Evolutionary conservation across 345 rosid genomes (phyloP).

Genomic region (Acer campestre): DNA sequence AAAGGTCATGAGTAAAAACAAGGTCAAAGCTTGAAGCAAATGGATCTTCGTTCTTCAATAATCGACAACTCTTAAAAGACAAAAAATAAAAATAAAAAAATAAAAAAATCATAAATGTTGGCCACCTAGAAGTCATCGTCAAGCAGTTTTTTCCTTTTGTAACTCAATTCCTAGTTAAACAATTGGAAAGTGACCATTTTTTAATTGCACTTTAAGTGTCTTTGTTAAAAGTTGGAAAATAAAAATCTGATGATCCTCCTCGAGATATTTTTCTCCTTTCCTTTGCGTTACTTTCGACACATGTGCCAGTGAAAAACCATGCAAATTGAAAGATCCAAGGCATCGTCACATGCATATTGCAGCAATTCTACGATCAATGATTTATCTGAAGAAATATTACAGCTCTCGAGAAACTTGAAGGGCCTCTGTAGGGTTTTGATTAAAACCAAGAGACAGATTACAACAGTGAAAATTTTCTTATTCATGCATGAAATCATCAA

Average conservation of each 20-base stretch:
- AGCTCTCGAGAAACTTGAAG: background rate
- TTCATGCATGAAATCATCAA: slow-evolving; percentile 10
- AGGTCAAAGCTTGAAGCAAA: too few species aligned
- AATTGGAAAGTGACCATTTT: background rate
- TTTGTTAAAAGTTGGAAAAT: background rate
- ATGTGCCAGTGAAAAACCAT: background rate
- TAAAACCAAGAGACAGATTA: background rate
- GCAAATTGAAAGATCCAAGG: background rate
- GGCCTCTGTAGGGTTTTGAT: background rate
- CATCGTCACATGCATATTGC: background rate
- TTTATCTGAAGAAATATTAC: background rate
- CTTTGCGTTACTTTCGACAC: background rate
- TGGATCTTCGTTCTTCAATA: too few species aligned
- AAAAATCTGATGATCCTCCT: background rate
- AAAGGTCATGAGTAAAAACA: too few species aligned
- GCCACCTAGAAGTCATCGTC: background rate
- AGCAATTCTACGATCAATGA: background rate
- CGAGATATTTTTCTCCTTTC: background rate
- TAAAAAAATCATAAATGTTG: background rate
- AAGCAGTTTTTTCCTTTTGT: background rate
- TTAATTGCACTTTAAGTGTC: background rate
- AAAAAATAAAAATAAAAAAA: background rate
- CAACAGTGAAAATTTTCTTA: background rate
- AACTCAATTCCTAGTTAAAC: background rate
- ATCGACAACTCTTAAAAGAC: too few species aligned